phyloP scores from a whole-genome alignment of 805 yeast genomes.

The Schwanniomyces polymorphus region DNA sequence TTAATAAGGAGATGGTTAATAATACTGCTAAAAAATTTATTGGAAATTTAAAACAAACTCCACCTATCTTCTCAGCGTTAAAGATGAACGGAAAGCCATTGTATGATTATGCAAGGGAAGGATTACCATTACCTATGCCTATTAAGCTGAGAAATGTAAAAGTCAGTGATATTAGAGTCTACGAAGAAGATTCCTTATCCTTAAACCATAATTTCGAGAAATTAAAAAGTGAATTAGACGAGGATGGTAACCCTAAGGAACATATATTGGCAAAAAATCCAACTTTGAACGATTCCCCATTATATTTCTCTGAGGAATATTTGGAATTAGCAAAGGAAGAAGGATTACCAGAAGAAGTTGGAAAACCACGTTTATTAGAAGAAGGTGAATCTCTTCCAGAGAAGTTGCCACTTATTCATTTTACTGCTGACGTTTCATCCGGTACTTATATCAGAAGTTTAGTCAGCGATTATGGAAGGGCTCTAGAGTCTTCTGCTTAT shows the following conservation, averaged over 20 bases:
- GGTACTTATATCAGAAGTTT: constrained; percentile 94
- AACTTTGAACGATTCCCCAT: constrained; percentile 61
- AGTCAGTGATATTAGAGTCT: constrained; percentile 54
- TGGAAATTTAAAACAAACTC: constrained; percentile 86
- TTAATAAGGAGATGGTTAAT: constrained; percentile 53
- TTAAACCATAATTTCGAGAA: constrained; percentile 54
- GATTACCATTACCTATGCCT: constrained; percentile 79
- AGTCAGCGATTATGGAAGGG: constrained; percentile 84
- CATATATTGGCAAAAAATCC: constrained; percentile 48
- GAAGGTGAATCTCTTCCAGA: constrained; percentile 41
- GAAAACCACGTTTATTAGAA: constrained; percentile 36
- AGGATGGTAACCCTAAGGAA: constrained; percentile 47
- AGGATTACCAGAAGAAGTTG: constrained; percentile 36
- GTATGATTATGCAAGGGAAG: constrained; percentile 91
- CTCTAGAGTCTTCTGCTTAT: constrained; percentile 77
- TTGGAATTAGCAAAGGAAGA: constrained; percentile 43
- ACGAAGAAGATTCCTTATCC: constrained; percentile 51
- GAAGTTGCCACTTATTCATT: constrained; percentile 68
- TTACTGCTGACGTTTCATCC: constrained; percentile 80
- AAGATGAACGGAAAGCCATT: constrained; percentile 93
- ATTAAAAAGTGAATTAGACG: constrained; percentile 45
- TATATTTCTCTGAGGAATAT: constrained; percentile 59
- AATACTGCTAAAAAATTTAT: constrained; percentile 60
- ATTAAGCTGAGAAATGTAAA: constrained; percentile 75
- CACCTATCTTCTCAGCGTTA: constrained; percentile 92